These are phyloP conservation scores for Candida anglica DNA, from an alignment of 805 yeast genomes.

Conservation along the genomic window DNA sequence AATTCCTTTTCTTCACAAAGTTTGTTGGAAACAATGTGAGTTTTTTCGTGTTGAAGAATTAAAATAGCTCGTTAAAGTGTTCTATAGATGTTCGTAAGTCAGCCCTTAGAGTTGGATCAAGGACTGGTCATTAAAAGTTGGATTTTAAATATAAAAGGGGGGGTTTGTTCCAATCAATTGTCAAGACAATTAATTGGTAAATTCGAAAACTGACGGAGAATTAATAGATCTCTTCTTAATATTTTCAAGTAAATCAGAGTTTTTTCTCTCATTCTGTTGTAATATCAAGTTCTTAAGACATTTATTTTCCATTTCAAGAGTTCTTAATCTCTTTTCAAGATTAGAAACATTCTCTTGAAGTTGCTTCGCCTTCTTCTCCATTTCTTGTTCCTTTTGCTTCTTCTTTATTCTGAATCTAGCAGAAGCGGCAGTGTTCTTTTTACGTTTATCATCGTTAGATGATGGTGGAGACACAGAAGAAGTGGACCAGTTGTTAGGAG, in stretches of 20 bases:
- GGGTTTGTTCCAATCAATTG: slow-evolving; percentile 7
- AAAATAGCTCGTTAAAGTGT: too few species aligned
- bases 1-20: too few species aligned
- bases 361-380: slow-evolving; percentile 74
- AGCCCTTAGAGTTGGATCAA: slow-evolving; percentile 20
- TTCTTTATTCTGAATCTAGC: slow-evolving; percentile 91
- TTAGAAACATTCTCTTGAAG: slow-evolving; percentile 62
- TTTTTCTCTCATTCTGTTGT: slow-evolving; percentile 64
- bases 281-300: slow-evolving; percentile 78
- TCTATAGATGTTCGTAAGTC: too few species aligned
- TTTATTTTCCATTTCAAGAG: slow-evolving; percentile 90
- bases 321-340: slow-evolving; percentile 72
- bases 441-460: slow-evolving; percentile 67
- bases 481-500: background rate
- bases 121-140: slow-evolving; percentile 31
- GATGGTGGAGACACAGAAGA: background rate
- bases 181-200: slow-evolving; percentile 19
- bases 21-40: too few species aligned
- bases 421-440: slow-evolving; percentile 89
- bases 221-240: slow-evolving; percentile 45
- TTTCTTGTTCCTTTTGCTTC: slow-evolving; percentile 87
- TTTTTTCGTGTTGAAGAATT: too few species aligned
- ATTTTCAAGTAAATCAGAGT: slow-evolving; percentile 49
- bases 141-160: slow-evolving; percentile 24
- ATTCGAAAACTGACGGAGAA: slow-evolving; percentile 22